A percentile compares a stretch with the other conserved stretches of the same genome.
Conservation (phyloP, 2,329 filamentous ascomycete genomes). For the Sarocladium kiliense region DNA sequence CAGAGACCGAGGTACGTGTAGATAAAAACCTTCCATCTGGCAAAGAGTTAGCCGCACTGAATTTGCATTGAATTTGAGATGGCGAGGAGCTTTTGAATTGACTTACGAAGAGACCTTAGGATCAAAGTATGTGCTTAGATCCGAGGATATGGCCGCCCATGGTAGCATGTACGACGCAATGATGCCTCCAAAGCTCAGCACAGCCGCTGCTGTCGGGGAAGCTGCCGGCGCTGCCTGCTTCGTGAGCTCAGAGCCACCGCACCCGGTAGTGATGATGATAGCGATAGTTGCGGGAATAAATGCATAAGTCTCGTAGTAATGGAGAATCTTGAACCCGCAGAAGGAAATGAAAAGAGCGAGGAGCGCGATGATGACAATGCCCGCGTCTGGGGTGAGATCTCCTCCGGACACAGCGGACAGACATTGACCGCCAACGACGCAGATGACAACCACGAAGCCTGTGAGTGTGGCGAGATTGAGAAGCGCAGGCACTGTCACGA, state of each 20-base stretch:
- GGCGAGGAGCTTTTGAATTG: background rate
- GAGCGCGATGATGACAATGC: constrained; percentile 56
- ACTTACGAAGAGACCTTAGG: constrained; percentile 47
- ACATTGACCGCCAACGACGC: constrained; percentile 55
- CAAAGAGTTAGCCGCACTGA: constrained; percentile 7
- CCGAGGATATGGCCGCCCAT: constrained; percentile 53
- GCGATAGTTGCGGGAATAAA: constrained; percentile 51
- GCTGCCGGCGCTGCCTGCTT: constrained; percentile 38
- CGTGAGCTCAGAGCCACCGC: constrained; percentile 43
- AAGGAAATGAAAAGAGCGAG: constrained; percentile 56
- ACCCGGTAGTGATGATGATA: constrained; percentile 49
- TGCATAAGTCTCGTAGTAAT: constrained; percentile 53
- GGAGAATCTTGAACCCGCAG: constrained; percentile 52
- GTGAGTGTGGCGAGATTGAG: constrained; percentile 58
- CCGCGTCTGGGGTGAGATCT: constrained; percentile 45
- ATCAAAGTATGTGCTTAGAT: constrained; percentile 57
- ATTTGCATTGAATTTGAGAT: background rate
- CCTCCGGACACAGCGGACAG: constrained; percentile 48
- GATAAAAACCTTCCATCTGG: constrained; percentile 40
- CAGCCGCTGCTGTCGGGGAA: constrained; percentile 36
- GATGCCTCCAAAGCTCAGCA: constrained; percentile 55
- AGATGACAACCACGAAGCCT: constrained; percentile 59
- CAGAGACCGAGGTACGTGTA: constrained; percentile 54
- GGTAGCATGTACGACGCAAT: constrained; percentile 61
- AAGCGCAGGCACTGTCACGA: constrained; percentile 54